phyloP scores from a whole-genome alignment of 2,329 filamentous ascomycete species.

The Diaporthe citrichinensis region DNA sequence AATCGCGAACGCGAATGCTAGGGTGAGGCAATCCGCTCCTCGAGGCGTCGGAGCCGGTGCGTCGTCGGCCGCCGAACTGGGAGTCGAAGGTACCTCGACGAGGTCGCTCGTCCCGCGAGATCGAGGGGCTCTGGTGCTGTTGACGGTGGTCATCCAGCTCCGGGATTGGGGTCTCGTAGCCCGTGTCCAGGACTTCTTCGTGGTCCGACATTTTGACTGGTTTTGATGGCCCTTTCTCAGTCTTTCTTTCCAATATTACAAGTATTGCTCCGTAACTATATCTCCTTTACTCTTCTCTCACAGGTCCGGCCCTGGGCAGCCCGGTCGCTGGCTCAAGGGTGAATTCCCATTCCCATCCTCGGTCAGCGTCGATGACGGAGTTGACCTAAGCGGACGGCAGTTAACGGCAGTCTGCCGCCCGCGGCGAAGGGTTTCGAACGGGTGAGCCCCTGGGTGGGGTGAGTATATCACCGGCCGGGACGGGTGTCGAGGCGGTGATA shows the following conservation, averaged over 20 bases:
- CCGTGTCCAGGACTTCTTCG: constrained; percentile 72
- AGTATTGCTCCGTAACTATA: constrained; percentile 6
- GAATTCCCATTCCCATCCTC: constrained; percentile 42
- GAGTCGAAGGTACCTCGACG: constrained; percentile 83
- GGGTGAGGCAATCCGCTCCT: constrained; percentile 55
- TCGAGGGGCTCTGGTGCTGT: constrained; percentile 56
- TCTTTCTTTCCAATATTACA: constrained; percentile 10
- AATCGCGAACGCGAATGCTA: constrained; percentile 77
- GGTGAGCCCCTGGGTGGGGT: constrained; percentile 16
- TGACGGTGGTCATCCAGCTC: constrained; percentile 91
- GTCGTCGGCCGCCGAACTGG: constrained; percentile 67
- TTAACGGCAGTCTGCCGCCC: constrained; percentile 52
- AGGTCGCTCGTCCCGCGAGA: constrained; percentile 71
- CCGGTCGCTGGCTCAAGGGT: constrained; percentile 39
- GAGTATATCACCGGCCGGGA: constrained; percentile 29
- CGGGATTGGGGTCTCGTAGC: constrained; percentile 81
- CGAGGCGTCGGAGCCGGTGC: constrained; percentile 51
- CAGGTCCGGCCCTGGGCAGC: constrained; percentile 33
- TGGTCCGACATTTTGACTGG: constrained; percentile 76
- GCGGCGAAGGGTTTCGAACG: constrained; percentile 43
- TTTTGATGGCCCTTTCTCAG: constrained; percentile 34
- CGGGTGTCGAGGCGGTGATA: constrained; percentile 12
- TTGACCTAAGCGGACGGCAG: constrained; percentile 51
- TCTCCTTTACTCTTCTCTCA: constrained; percentile 22
- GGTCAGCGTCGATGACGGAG: constrained; percentile 27